Base-by-base conservation (phyloP, 768 basidiomycete genomes). In the Tephrocybe sp. region DNA sequence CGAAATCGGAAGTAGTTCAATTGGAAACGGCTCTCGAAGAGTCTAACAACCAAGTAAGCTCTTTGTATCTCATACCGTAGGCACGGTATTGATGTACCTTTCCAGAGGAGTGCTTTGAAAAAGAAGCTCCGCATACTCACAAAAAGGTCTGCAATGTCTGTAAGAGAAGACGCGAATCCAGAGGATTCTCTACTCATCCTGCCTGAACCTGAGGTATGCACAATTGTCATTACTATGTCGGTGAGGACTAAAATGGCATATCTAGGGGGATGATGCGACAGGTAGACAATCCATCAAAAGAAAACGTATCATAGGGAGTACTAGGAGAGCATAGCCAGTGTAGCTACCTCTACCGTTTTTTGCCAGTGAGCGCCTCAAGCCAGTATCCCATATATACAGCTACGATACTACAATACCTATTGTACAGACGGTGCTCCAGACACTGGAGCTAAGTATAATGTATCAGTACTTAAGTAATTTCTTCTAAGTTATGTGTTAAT, bases 181-280 rank as follows among this genome's bases (percentile, higher is more conserved):
- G 57, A 61, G 5, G 57, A 58, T 33, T 61, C 60, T 9, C 39
- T 61, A 30, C 54, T 53, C 32, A 34, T 58, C 23, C 46, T 57
- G 26, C 50, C 55, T 10, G 33, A 35, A 2, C 26, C 26, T 12
- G 31, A 39, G 40, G 58, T 56, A 42, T 13, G 35, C 19, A 12
- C 34, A 30, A 8, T 6, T 36, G 23, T n/a, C 3, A 12, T 32
- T 40, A 11, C 19, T 14, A 2, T 26, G 6, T 4, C 22, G 30
- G 20, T 36, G 12, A 32, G 26, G 26, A 20, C 38, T 32, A 8
- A 55, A 35, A 22, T 16, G 23, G 38, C 1, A 17, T 30, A 41
- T 50, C 11, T 42, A 57, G 46, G 53, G 22, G 12, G 39, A 23
- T 17, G 44, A 6, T 19, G 45, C 10, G 14, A 14, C 17, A 32